A percentile compares a stretch with the other conserved stretches of the same genome.
Evolutionary conservation across 2,329 filamentous ascomycete species (phyloP).

Genomic region (Fusarium sp.): DNA sequence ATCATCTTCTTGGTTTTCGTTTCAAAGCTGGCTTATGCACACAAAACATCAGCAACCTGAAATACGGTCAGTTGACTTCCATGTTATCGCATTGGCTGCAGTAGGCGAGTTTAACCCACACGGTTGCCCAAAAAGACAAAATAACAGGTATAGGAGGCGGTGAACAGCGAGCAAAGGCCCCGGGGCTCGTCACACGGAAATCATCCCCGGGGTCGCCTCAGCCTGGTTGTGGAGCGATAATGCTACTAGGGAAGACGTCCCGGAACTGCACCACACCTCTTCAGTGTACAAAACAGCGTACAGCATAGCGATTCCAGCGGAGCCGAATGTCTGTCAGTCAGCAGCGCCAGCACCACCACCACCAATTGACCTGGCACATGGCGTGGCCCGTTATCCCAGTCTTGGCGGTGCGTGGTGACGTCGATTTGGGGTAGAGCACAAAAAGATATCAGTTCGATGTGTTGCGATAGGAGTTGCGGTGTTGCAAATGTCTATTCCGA

Average conservation of each 20-base stretch:
- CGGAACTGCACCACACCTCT: slow-evolving; percentile 34
- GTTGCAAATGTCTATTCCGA: slow-evolving; percentile 25
- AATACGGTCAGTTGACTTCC: slow-evolving; percentile 34
- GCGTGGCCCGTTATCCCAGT: slow-evolving; percentile 29
- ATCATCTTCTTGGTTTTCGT: slow-evolving; percentile 17
- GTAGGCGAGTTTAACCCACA: slow-evolving; percentile 22
- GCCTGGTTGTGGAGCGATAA: slow-evolving; percentile 41
- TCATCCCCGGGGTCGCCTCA: slow-evolving; percentile 43
- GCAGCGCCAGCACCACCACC: slow-evolving; percentile 25
- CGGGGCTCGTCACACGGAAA: slow-evolving; percentile 45
- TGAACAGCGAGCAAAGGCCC: slow-evolving; percentile 42
- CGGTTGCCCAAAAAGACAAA: slow-evolving; percentile 24
- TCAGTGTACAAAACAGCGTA: slow-evolving; percentile 3
- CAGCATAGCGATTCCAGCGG: slow-evolving; percentile 26
- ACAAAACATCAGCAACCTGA: slow-evolving; percentile 29
- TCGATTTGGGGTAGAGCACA: slow-evolving; percentile 38
- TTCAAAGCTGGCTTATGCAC: slow-evolving; percentile 27
- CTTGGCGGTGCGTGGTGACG: slow-evolving; percentile 44
- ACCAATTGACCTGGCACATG: slow-evolving; percentile 40
- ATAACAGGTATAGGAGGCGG: slow-evolving; percentile 41
- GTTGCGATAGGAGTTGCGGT: slow-evolving; percentile 35
- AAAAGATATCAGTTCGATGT: slow-evolving; percentile 33
- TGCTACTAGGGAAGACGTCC: slow-evolving; percentile 33
- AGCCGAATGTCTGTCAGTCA: slow-evolving; percentile 26
- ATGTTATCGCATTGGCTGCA: slow-evolving; percentile 33